These are phyloP conservation scores for Capsella rubella DNA, from an alignment of 441 rosid genomes.

Conservation along the genomic window DNA sequence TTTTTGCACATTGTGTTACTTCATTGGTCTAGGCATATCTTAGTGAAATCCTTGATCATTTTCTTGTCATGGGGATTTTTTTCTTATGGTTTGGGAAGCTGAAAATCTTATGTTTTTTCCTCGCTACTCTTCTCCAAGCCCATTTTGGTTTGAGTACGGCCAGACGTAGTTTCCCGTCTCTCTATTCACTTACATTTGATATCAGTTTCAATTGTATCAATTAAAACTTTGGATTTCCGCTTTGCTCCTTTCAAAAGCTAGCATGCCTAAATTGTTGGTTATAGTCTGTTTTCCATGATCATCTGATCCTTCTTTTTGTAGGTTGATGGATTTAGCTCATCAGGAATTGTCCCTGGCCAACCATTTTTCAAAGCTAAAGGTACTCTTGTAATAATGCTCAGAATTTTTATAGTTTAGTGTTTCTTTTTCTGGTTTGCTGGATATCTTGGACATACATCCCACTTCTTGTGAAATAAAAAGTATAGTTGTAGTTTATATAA, in stretches of 20 bases:
- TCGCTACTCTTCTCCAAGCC: conserved; percentile 14
- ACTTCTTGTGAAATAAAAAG: conserved; percentile 18
- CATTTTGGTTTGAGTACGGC: conserved; percentile 24
- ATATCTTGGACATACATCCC: conserved; percentile 7
- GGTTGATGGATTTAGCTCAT: conserved; percentile 94
- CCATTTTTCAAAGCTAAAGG: conserved; percentile 94
- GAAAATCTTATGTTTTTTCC: conserved; percentile 32
- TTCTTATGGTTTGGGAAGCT: conserved; percentile 14
- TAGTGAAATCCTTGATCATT: conserved; percentile 22
- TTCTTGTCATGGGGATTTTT: conserved; percentile 14
- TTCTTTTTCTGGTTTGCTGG: conserved; percentile 15
- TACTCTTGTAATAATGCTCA: conserved; percentile 37
- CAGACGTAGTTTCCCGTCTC: conserved; percentile 25
- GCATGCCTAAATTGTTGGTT: conserved; percentile 21
- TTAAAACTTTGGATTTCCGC: conserved; percentile 11
- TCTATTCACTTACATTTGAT: conserved; percentile 10
- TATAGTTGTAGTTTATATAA: conserved; percentile 24
- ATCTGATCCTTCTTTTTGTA: conserved; percentile 42
- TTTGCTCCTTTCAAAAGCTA: conserved; percentile 26
- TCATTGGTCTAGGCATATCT: conserved; percentile 12
- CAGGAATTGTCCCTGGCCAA: conserved; percentile 91
- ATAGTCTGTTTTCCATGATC: conserved; percentile 25
- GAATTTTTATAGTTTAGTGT: conserved; percentile 17
- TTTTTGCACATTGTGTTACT: conserved; percentile 44
- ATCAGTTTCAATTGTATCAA: conserved; percentile 19